A percentile compares a stretch with the other conserved stretches of the same genome.
Evolutionary conservation across 2,329 filamentous ascomycete species (phyloP).

Genomic region (Aspergillus piperis): DNA sequence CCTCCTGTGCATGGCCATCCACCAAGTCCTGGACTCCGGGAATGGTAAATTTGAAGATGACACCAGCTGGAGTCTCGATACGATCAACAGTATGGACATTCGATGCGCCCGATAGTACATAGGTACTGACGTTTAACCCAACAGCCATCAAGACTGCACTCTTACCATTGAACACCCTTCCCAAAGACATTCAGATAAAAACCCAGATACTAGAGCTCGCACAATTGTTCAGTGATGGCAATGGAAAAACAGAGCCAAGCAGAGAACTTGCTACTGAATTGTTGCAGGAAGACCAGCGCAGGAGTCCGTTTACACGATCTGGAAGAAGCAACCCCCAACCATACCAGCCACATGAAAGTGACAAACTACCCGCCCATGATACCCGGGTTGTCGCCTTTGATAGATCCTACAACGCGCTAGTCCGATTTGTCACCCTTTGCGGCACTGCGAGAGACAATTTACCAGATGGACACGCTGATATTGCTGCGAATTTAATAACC

Average conservation of each 20-base stretch:
- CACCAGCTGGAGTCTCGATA: slow-evolving; percentile 24
- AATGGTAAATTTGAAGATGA: slow-evolving; percentile 17
- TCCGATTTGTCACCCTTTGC: slow-evolving; percentile 52
- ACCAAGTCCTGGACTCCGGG: slow-evolving; percentile 42
- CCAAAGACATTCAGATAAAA: slow-evolving; percentile 50
- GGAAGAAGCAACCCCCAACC: not conserved
- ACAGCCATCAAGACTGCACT: slow-evolving; percentile 49
- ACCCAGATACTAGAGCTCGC: slow-evolving; percentile 51
- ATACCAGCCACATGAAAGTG: slow-evolving; percentile 20
- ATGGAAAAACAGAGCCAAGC: not conserved
- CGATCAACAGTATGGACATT: slow-evolving; percentile 31
- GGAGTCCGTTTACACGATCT: no score
- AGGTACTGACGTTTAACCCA: slow-evolving; percentile 8
- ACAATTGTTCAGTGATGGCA: slow-evolving; percentile 43
- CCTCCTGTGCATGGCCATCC: slow-evolving; percentile 50
- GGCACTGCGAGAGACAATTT: slow-evolving; percentile 34
- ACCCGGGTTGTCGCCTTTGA: not conserved
- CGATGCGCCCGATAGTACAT: not conserved
- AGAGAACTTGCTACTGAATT: slow-evolving; percentile 15
- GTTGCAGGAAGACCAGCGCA: not conserved
- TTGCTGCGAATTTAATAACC: slow-evolving; percentile 52
- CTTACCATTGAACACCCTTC: slow-evolving; percentile 39
- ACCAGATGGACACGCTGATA: slow-evolving; percentile 40
- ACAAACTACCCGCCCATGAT: slow-evolving; percentile 40
- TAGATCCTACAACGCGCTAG: slow-evolving; percentile 31